Base-by-base conservation (phyloP, 495 filamentous ascomycete genomes). In the Xeromyces bisporus region DNA sequence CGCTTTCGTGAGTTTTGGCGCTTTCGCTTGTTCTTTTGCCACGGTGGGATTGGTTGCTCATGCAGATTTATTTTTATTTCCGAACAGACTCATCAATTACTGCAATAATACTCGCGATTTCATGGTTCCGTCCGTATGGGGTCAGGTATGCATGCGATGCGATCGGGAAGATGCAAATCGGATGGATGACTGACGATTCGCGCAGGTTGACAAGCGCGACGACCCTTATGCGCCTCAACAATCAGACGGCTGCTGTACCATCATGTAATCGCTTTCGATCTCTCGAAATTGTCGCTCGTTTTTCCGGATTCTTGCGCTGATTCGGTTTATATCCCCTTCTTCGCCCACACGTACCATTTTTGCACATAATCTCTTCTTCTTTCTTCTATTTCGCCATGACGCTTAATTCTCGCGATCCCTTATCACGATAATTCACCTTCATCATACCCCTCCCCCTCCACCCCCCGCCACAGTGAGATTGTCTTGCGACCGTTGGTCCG, bases 81-180 rank as follows among this genome's bases (percentile, higher is more conserved):
- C 28, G 20, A 26, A 38, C 51, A 97, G 89, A 39, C 77, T 96
- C 50, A 94, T 97, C 49, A 76, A 77, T 38, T 96, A 94, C 57
- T 93, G 85, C 58, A 87, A 86, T 50, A 81, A 76, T 54, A 94
- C 89, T 41, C 81, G 83, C 57, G 89, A 97, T 53, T 96, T 86
- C 55, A 97, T 97, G 89, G 89, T 97, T 40, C 89, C 89, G 31
- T 86, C 80, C 29, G 75, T 91, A 51, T 96, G 91, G 89, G 89
- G 91, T 38, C 67, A 72, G 39, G 85, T 96, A 67, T 55, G 75
- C 46, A 38, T 51, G 42, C 39, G 32, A 28, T 16, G 20, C n/a
- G 7, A 18, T 14, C 1, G 16, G 12, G 21, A 17, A 27, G 0
- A 17, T 13, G 12, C 26, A 36, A 35, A 36, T 25, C 14, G 11